Base-by-base conservation (phyloP, 2,329 filamentous ascomycete genomes). In the Sphaerostilbella broomeana region DNA sequence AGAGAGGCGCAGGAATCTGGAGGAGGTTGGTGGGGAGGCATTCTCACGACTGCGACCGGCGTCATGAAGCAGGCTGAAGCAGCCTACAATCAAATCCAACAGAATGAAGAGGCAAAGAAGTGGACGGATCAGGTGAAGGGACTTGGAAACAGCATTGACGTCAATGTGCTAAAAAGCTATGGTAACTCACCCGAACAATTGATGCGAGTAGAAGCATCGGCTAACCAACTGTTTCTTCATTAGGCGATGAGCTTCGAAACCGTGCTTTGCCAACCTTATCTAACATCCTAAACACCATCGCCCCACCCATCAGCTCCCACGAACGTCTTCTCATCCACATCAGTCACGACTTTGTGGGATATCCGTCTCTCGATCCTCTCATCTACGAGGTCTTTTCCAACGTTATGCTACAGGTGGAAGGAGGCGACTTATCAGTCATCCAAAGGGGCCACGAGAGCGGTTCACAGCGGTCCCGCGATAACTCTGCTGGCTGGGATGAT, bases 341-440 rank as follows among this genome's bases (percentile, higher is more conserved):
- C 48, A 95, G 90, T 7, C 92, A 98, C 68, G 92, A 97, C 61
- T 77, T 98, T 29, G 81, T 88, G 51, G 87, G 87, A 51, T 98
- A 98, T 60, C 92, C 92, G 3, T 90, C 87, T 13, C 79, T 98
- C 51, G 90, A 97, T 59, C 88, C 90, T 13, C 75, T 95, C 39
- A 86, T 97, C 53, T 87, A 97, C 64, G 76, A 77, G 42, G 88
- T 92, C 47, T 98, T 98, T 68, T 84, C 84, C 40, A 82, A 88
- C 38, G 89, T 98, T 55, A 98, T 98, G 92, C 78, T 88, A n/a
- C 92, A 98, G 66, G 92, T 98, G 31, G 92, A 98, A 65, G 92
- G 92, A 48, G 92, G 92, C 40, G 92, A 97, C 55, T 73, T 98
- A 13, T 74, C 97, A 38, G 92, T 98, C 40, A 80, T 97, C 45